Conservation (phyloP, 2,329 filamentous ascomycete genomes). For the Cladosporium sp. region DNA sequence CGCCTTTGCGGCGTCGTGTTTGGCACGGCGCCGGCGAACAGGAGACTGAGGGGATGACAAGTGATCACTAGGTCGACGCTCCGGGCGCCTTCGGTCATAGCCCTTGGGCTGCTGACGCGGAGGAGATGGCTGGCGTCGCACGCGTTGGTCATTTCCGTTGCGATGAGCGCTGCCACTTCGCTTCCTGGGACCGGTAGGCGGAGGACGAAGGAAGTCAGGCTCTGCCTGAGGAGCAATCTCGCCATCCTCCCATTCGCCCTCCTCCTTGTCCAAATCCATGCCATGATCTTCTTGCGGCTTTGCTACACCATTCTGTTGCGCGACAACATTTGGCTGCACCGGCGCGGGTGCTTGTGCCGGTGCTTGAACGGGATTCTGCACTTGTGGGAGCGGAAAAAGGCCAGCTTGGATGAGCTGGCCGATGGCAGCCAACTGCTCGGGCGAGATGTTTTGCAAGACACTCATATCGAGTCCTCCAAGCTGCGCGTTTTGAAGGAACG, state of each 20-base stretch:
- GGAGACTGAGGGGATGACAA: conserved; percentile 3
- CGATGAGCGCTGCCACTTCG: conserved; percentile 12
- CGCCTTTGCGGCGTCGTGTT: conserved; percentile 18
- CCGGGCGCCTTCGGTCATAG: conserved; percentile 9
- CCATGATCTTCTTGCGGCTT: conserved; percentile 12
- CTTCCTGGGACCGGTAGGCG: conserved; percentile 27
- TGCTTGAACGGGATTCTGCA: neutral
- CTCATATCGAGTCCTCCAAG: conserved; percentile 21
- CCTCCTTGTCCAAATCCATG: conserved; percentile 54
- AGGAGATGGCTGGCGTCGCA: neutral
- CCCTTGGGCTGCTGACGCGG: conserved; percentile 13
- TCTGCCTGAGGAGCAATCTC: conserved; percentile 39
- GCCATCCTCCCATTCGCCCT: conserved; percentile 74
- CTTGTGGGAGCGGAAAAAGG: conserved; percentile 21
- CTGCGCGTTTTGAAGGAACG: conserved; percentile 23
- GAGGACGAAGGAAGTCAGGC: conserved; percentile 24
- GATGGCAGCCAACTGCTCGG: conserved; percentile 26
- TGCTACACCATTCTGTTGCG: neutral
- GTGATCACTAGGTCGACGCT: neutral
- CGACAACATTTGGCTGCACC: neutral
- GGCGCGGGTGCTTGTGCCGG: conserved; percentile 4
- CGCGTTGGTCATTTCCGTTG: neutral
- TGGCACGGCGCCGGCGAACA: conserved; percentile 5
- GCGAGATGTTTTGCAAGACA: conserved; percentile 21
- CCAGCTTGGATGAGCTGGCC: conserved; percentile 25